Conservation (phyloP, 257 asterid species). For the Echites panduratus region DNA sequence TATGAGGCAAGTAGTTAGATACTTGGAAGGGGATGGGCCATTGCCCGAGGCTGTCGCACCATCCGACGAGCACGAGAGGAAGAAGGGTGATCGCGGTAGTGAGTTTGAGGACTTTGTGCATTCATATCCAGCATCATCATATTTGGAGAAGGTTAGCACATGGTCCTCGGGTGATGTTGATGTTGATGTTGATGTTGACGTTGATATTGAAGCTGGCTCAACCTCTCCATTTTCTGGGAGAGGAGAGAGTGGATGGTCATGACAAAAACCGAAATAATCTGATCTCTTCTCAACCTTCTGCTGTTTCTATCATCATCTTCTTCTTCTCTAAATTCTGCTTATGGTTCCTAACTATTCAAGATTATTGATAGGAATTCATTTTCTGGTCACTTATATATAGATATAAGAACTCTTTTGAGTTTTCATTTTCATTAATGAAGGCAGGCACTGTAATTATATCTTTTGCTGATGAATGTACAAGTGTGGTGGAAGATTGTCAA, state of each 20-base stretch:
- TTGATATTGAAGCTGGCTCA: constrained; percentile 41
- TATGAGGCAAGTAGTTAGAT: constrained; percentile 53
- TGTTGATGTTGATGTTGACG: constrained; percentile 30
- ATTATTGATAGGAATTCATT: neutral
- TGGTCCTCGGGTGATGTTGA: constrained; percentile 35
- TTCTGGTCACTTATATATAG: neutral
- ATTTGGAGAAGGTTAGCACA: constrained; percentile 35
- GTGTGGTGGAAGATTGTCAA: too few relatives aligned
- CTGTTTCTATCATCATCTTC: neutral
- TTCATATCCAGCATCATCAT: constrained; percentile 47
- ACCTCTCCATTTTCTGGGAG: constrained; percentile 21
- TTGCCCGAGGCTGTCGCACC: constrained; percentile 34
- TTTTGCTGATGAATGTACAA: neutral
- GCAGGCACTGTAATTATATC: neutral
- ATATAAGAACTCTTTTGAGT: neutral
- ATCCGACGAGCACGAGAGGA: constrained; percentile 29
- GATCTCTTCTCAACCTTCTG: neutral
- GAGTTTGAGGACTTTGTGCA: constrained; percentile 28
- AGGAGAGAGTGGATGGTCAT: constrained; percentile 16
- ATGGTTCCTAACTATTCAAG: neutral
- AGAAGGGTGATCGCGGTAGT: constrained; percentile 13
- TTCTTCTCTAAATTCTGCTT: neutral
- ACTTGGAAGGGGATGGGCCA: constrained; percentile 47
- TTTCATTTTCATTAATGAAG: neutral
- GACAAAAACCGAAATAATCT: neutral